Percentiles rank a stretch among this genome's conserved stretches.
phyloP scores from a whole-genome alignment of 331 rosid genomes.

The Malus hybrid region DNA sequence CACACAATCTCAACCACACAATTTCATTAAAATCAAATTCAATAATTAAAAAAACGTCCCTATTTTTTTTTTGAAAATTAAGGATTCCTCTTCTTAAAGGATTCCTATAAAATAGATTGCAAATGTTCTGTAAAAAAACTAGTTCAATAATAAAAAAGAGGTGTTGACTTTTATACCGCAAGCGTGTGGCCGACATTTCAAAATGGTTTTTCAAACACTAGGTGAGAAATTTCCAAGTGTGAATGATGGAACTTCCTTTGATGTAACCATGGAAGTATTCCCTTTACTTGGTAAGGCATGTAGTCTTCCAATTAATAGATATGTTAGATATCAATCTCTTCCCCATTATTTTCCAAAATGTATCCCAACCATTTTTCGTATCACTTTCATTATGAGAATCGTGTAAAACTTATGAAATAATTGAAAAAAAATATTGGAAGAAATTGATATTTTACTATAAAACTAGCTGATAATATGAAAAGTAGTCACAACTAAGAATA shows the following conservation, averaged over 20 bases:
- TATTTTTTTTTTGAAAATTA: no score
- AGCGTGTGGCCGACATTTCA: conserved; percentile 3
- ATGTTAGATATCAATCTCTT: neutral
- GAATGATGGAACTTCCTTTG: neutral
- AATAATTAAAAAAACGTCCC: accelerated
- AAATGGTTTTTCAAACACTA: neutral
- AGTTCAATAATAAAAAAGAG: neutral
- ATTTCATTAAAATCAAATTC: no score
- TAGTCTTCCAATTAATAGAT: neutral
- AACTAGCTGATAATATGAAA: no score
- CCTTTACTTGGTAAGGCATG: neutral
- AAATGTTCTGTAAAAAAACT: neutral
- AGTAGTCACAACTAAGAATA: no score
- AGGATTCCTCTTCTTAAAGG: no score
- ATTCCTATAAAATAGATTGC: no score
- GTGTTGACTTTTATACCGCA: conserved; percentile 1
- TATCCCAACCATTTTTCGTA: no score
- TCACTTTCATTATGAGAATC: no score
- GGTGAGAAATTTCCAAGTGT: neutral
- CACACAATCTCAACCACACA: no score
- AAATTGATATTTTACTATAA: no score
- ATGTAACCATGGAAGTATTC: neutral
- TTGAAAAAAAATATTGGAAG: no score
- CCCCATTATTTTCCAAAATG: neutral
- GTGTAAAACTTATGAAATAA: no score